Conservation (phyloP, 2,329 filamentous ascomycete species). For the Neofusicoccum umdonicola region DNA sequence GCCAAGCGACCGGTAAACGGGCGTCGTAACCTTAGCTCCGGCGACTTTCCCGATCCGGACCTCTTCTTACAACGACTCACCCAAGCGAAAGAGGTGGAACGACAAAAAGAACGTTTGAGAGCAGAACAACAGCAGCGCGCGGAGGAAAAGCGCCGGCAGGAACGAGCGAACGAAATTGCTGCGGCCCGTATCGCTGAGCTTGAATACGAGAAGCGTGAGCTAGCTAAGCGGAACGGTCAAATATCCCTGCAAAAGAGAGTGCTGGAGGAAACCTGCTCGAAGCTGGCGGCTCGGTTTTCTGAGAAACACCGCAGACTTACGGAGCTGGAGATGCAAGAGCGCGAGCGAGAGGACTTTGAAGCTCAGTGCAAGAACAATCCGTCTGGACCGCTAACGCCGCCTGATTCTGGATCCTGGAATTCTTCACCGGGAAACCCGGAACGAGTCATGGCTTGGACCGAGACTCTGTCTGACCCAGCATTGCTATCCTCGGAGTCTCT, state of each 20-base stretch:
- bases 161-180: background rate
- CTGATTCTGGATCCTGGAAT: background rate
- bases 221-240: background rate
- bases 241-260: background rate
- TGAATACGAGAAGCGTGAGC: conserved; percentile 6
- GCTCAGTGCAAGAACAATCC: background rate
- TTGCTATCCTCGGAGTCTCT: background rate
- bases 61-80: background rate
- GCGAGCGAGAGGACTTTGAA: background rate
- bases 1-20: background rate
- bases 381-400: background rate
- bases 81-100: background rate
- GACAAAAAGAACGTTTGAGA: background rate
- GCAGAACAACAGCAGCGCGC: background rate
- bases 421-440: background rate
- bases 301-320: background rate
- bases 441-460: conserved; percentile 4
- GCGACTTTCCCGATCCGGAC: background rate
- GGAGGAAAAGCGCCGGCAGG: background rate
- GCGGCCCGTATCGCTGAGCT: background rate
- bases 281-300: background rate
- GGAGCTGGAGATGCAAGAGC: background rate
- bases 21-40: background rate
- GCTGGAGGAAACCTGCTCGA: background rate
- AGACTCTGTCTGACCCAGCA: background rate